These are phyloP conservation scores for Pyrenochaeta sp. DNA, from an alignment of 2,329 filamentous ascomycete species.

Conservation along the genomic window DNA sequence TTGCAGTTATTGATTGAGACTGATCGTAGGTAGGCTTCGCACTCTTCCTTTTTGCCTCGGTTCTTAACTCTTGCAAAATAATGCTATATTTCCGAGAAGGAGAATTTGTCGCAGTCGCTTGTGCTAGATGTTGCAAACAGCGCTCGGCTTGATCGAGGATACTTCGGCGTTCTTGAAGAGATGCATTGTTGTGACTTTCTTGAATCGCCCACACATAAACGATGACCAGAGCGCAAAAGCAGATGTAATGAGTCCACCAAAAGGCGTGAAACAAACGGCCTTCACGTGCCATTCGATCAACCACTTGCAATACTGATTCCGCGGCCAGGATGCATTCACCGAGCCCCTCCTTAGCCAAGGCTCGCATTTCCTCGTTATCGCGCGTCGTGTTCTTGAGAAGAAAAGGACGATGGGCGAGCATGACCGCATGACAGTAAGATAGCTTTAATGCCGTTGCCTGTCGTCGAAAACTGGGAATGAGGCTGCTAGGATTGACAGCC, in stretches of 20 bases:
- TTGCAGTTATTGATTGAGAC: neutral
- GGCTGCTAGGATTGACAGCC: slow-evolving; percentile 53
- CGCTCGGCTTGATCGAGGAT: slow-evolving; percentile 54
- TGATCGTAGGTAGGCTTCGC: slow-evolving; percentile 16
- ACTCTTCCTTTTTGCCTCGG: slow-evolving; percentile 45
- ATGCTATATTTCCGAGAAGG: slow-evolving; percentile 58
- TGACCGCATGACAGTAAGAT: slow-evolving; percentile 44
- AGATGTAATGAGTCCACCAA: slow-evolving; percentile 60
- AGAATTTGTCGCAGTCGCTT: slow-evolving; percentile 56
- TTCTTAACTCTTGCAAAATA: slow-evolving; percentile 56
- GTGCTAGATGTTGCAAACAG: slow-evolving; percentile 56
- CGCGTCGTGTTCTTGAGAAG: slow-evolving; percentile 27
- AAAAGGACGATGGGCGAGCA: slow-evolving; percentile 45
- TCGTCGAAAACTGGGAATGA: slow-evolving; percentile 55
- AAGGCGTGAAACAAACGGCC: slow-evolving; percentile 52
- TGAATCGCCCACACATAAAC: slow-evolving; percentile 60
- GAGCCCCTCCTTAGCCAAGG: slow-evolving; percentile 48
- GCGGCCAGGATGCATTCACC: slow-evolving; percentile 55
- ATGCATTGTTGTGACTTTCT: slow-evolving; percentile 22
- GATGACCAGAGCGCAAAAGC: slow-evolving; percentile 58
- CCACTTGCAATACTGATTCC: slow-evolving; percentile 45
- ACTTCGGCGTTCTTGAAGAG: slow-evolving; percentile 16
- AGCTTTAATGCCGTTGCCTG: slow-evolving; percentile 42
- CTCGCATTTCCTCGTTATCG: slow-evolving; percentile 24
- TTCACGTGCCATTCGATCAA: slow-evolving; percentile 50